phyloP scores from a whole-genome alignment of 345 rosid species.

The Lagerstroemia speciosa region DNA sequence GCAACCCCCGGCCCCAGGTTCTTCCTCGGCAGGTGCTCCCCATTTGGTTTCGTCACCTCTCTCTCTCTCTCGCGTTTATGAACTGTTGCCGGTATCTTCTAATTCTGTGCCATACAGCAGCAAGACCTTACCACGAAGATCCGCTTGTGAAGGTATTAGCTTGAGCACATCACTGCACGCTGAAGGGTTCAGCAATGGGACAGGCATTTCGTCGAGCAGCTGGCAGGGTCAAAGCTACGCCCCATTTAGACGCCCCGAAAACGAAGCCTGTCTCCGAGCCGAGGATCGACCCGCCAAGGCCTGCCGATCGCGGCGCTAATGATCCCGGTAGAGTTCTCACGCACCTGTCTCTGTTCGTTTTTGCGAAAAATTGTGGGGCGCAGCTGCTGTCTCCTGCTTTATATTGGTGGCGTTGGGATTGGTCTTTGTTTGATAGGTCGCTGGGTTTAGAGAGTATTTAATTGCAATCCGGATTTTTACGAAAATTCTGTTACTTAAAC shows the following conservation, averaged over 20 bases:
- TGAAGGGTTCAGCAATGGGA: constrained; percentile 40
- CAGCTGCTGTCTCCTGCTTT: neutral
- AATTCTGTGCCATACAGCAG: neutral
- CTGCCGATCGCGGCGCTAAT: constrained; percentile 20
- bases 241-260: constrained; percentile 24
- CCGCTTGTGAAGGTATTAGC: neutral
- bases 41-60: neutral
- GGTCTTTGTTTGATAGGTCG: neutral
- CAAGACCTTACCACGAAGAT: neutral
- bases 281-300: constrained; percentile 16
- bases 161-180: neutral
- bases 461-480: neutral
- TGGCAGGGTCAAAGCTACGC: constrained; percentile 45
- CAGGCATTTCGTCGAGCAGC: constrained; percentile 99
- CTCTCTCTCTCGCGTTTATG: neutral
- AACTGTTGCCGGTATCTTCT: neutral
- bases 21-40: neutral
- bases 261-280: constrained; percentile 25
- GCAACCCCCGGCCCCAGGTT: too few species aligned
- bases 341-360: neutral
- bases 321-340: constrained; percentile 6
- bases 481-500: neutral
- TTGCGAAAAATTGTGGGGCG: neutral
- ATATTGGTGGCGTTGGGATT: neutral
- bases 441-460: neutral